Evolutionary conservation across 1,139 yeast genomes (phyloP), one percentile per base, ranked within the genome.

Genomic region (Magnusiomyces fungicola): DNA sequence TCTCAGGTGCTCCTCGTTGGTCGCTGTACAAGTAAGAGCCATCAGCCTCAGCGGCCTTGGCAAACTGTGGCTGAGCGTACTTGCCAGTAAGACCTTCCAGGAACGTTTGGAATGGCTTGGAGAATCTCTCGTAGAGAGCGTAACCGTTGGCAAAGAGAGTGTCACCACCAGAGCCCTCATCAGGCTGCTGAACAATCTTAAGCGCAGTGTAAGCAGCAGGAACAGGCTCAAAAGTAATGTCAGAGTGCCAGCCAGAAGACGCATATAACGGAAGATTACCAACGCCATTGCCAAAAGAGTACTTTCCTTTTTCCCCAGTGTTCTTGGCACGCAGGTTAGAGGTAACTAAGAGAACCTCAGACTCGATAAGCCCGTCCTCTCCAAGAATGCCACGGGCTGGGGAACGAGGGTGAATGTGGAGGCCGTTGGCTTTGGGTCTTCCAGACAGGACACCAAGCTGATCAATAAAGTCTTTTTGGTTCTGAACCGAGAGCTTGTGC

Each of bases 401-500:
- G 18, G 62, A 72, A 23, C 61, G 60, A 18, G 67, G 67, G 46
- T 64, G 67, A 38, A 62, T 61, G 51, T 64, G 89, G 3, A 84
- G 78, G 19, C 86, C 85, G n/a, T 83, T 75, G 6, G 83, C 76
- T 49, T 72, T 73, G 22, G 87, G 86, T 61, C 82, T 87, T 45
- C 81, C 76, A 61, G 82, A 86, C 49, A 80, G 69, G 21, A 78
- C 76, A 16, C 88, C 88, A 55, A 73, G 80, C 57, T 80, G 74
- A 49, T 68, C 68, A 18, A 79, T 83, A 61, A 75, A 76, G 21
- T 74, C 69, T 59, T 72, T 70, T 62, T 76, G 80, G 53, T 77
- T 66, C 32, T 69, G 69, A 46, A 76, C 75, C 53, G 80, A 74
- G 56, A 83, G 81, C 51, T 76, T 74, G 22, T 48, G 51, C 63